Conservation (phyloP, 2,329 filamentous ascomycete species). For the Achaetomium macrosporum region DNA sequence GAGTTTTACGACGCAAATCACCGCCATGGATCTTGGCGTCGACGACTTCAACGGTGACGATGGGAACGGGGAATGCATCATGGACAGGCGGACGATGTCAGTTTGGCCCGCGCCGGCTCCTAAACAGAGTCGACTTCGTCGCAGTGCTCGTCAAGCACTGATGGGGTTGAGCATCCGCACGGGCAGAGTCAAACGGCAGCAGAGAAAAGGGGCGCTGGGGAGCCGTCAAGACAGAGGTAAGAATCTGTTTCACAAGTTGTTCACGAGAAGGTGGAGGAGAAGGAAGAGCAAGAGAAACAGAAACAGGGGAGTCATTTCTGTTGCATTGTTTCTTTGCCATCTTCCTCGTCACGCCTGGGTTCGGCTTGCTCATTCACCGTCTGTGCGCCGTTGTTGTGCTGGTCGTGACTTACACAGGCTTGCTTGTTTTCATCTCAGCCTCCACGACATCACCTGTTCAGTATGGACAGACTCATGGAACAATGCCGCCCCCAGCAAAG, state of each 20-base stretch:
- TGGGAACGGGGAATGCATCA: neutral
- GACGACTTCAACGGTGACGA: neutral
- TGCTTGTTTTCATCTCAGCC: no score
- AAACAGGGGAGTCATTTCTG: neutral
- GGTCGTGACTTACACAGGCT: no score
- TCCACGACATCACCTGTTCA: no score
- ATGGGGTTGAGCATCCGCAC: neutral
- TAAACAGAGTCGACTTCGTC: neutral
- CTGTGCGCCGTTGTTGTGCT: neutral
- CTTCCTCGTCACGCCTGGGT: neutral
- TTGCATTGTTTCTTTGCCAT: neutral
- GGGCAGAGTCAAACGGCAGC: conserved; percentile 2
- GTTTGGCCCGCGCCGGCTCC: neutral
- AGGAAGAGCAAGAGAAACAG: no score
- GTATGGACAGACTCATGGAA: no score
- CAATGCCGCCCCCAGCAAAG: neutral
- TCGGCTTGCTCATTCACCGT: neutral
- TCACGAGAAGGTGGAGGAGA: no score
- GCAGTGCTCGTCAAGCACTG: neutral
- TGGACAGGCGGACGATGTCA: neutral
- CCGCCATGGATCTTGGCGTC: neutral
- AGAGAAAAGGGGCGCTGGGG: neutral
- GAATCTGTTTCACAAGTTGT: neutral
- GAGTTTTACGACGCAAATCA: neutral
- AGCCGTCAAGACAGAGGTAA: conserved; percentile 6